Conservation (phyloP, 768 basidiomycete species). For the Suillus luteus region DNA sequence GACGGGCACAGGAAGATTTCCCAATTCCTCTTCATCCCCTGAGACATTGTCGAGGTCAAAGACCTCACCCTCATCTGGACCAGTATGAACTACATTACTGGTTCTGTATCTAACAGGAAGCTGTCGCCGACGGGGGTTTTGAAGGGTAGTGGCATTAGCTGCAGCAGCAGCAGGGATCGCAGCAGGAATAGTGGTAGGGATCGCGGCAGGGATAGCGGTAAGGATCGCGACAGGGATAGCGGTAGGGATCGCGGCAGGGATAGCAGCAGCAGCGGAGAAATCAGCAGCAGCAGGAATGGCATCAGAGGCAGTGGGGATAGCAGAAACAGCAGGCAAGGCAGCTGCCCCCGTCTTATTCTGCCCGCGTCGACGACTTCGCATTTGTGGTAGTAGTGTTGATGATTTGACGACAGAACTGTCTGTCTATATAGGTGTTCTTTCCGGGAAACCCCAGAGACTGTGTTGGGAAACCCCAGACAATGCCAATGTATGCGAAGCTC, state of each 20-base stretch:
- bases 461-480: not conserved
- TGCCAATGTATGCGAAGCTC: not conserved
- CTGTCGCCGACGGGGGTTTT: not conserved
- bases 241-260: too few relatives aligned
- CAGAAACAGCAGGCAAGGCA: too few relatives aligned
- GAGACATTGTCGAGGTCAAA: not conserved
- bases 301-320: too few relatives aligned
- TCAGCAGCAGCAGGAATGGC: too few relatives aligned
- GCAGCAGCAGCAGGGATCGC: too few relatives aligned
- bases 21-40: not conserved
- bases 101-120: not conserved
- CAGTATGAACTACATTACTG: not conserved
- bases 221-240: too few relatives aligned
- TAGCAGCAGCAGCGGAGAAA: too few relatives aligned
- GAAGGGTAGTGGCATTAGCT: not conserved
- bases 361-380: not conserved
- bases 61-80: not conserved
- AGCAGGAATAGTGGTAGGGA: too few relatives aligned
- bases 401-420: not conserved
- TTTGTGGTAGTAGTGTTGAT: not conserved
- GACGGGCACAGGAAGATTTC: not conserved
- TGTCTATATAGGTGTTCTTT: not conserved
- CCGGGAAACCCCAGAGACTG: not conserved
- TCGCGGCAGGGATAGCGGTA: too few relatives aligned
- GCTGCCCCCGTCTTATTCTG: not conserved